phyloP scores from a whole-genome alignment of 1,284 basidiomycete genomes.

The Tilletia horrida region DNA sequence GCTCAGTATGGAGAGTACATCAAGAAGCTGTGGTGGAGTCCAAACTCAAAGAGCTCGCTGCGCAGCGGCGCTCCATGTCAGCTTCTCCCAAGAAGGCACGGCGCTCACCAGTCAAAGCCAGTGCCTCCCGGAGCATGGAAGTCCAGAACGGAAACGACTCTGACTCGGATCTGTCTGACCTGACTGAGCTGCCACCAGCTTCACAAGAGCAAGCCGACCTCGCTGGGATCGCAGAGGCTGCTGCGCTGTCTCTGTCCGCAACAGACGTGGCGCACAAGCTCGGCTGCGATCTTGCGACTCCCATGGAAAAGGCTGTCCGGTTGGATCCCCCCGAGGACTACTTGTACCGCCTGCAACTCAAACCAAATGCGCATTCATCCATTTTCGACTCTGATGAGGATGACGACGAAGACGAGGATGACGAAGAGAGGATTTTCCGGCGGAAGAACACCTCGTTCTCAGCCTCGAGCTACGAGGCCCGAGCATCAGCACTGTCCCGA shows the following conservation, averaged over 20 bases:
- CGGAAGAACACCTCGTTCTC: conserved; percentile 65
- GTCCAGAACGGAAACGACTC: conserved; percentile 13
- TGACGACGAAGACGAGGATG: neutral
- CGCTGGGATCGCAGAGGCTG: neutral
- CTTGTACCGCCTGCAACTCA: conserved; percentile 79
- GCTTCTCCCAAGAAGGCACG: neutral
- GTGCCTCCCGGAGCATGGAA: neutral
- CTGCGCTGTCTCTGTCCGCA: neutral
- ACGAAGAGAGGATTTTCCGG: conserved; percentile 34
- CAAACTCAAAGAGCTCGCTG: conserved; percentile 5
- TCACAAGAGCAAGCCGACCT: neutral
- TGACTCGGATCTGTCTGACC: conserved; percentile 16
- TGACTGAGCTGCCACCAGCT: conserved; percentile 13
- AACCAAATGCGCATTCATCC: conserved; percentile 40
- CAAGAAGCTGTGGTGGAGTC: conserved; percentile 9
- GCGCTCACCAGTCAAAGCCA: conserved; percentile 4
- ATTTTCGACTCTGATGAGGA: neutral
- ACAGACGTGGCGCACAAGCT: conserved; percentile 62
- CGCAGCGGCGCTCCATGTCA: neutral
- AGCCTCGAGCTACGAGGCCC: conserved; percentile 62
- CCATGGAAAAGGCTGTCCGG: conserved; percentile 68
- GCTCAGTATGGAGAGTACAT: conserved; percentile 55
- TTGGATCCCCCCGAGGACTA: conserved; percentile 79
- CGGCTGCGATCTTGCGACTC: conserved; percentile 73
- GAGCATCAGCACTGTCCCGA: conserved; percentile 70